phyloP scores from a whole-genome alignment of 2,329 filamentous ascomycete species.

The Trichocomaceae sp. region DNA sequence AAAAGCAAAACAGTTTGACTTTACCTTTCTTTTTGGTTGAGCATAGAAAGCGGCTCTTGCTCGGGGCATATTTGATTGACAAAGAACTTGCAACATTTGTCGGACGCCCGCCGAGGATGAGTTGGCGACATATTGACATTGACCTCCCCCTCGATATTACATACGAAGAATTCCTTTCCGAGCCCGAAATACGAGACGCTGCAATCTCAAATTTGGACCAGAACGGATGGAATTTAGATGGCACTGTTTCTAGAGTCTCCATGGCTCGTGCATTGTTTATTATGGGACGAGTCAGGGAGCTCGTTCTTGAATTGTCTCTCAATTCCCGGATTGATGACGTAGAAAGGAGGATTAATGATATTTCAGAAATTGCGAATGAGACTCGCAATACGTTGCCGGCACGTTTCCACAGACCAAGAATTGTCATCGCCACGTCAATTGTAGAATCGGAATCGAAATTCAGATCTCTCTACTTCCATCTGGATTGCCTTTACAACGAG shows the following conservation, averaged over 20 bases:
- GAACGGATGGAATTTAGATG: constrained; percentile 17
- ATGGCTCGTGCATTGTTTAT: not conserved
- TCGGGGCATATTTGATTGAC: constrained; percentile 21
- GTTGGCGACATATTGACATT: constrained; percentile 23
- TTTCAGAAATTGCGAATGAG: not conserved
- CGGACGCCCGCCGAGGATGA: constrained; percentile 24
- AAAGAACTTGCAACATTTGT: constrained; percentile 25
- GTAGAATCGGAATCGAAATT: not conserved
- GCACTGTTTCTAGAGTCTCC: constrained; percentile 13
- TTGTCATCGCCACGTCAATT: not conserved
- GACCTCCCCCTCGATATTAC: constrained; percentile 23
- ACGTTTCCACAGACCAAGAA: not conserved
- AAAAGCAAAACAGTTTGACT: constrained; percentile 2
- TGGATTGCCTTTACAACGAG: constrained; percentile 22
- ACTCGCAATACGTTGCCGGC: constrained; percentile 4
- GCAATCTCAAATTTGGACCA: constrained; percentile 14
- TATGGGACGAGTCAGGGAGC: constrained; percentile 16
- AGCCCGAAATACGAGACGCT: constrained; percentile 8
- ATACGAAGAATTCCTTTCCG: constrained; percentile 19
- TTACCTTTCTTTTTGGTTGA: constrained; percentile 24
- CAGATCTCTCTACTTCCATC: constrained; percentile 11
- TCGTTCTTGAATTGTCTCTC: constrained; percentile 10
- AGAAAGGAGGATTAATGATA: constrained; percentile 6
- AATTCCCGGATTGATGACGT: constrained; percentile 11
- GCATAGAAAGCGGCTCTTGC: constrained; percentile 22